These are phyloP conservation scores for Lasiodiplodia citricola DNA, from an alignment of 2,329 filamentous ascomycete species.

Conservation along the genomic window DNA sequence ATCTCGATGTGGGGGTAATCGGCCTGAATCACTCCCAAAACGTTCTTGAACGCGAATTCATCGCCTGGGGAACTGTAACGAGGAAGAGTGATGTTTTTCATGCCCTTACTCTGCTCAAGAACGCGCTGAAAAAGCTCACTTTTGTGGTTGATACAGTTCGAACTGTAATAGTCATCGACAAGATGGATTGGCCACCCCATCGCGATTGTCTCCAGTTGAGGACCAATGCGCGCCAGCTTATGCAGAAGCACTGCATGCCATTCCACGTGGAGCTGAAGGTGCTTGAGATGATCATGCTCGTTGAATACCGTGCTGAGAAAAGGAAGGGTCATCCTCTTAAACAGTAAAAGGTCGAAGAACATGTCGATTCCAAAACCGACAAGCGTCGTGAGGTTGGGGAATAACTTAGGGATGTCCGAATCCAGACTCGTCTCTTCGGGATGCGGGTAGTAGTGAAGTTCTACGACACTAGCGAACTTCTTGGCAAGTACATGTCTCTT, in stretches of 20 bases:
- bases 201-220: not conserved
- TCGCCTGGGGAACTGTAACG: not conserved
- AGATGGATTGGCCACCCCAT: too few relatives aligned
- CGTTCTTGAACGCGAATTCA: too few relatives aligned
- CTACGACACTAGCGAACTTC: not conserved
- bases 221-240: not conserved
- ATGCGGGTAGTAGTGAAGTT: not conserved
- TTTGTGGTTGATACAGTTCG: too few relatives aligned
- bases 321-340: not conserved
- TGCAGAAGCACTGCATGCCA: not conserved
- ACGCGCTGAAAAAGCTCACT: too few relatives aligned
- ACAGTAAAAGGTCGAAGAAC: rapidly evolving
- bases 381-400: not conserved
- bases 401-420: not conserved
- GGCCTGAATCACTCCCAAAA: too few relatives aligned
- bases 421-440: not conserved
- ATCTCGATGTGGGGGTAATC: not conserved
- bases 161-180: too few relatives aligned
- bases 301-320: not conserved
- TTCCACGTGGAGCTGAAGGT: not conserved
- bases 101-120: not conserved
- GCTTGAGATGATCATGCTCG: not conserved
- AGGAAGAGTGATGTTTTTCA: not conserved
- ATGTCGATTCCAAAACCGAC: not conserved
- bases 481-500: not conserved